Evolutionary conservation across 2,329 filamentous ascomycete species (phyloP), one percentile per base, ranked within the genome.

Genomic region (Bipolaris zeicola): DNA sequence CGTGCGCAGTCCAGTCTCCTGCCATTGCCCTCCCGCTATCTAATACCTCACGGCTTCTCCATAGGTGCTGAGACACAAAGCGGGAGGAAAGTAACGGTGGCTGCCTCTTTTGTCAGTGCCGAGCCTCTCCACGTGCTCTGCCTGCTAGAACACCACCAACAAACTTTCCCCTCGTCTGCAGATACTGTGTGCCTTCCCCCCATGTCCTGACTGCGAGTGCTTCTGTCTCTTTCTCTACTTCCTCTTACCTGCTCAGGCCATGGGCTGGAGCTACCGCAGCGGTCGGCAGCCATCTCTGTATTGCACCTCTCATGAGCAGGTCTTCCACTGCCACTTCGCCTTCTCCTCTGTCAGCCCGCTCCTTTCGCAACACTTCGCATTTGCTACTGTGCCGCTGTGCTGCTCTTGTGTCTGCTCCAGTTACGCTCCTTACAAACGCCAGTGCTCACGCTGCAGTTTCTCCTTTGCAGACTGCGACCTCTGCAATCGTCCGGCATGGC

Each of bases 1-100:
- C 46, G 26, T 38, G 14, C 14, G 31, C 8, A 38, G 37, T n/a
- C 47, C 20, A 33, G 11, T 43, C n/a, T 46, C 8, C 14, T 31
- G 34, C 5, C 36, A 10, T 44, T 13, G 7, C 56, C 76, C 86
- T 89, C 87, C 85, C 83, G 82, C 84, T 80, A 87, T 89, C 85
- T 87, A 89, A 88, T 88, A 87, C 81, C 85, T 85, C 85, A 75
- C 79, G 80, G 76, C 77, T 77, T 67, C 67, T 49, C 64, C 74
- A 61, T 87, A 83, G 81, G 81, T 79, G 78, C 75, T 77, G 86
- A 85, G 87, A 89, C 88, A 89, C 86, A 89, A 87, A 82, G 84
- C 82, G 79, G 84, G 87, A 89, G 86, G 76, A 90, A 72, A 89
- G 61, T 52, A 71, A 82, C 64, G 59, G 60, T 66, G 75, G 78